A percentile compares a stretch with the other conserved stretches of the same genome.
phyloP scores from a whole-genome alignment of 768 basidiomycete genomes.

The Termitomyces sp. region DNA sequence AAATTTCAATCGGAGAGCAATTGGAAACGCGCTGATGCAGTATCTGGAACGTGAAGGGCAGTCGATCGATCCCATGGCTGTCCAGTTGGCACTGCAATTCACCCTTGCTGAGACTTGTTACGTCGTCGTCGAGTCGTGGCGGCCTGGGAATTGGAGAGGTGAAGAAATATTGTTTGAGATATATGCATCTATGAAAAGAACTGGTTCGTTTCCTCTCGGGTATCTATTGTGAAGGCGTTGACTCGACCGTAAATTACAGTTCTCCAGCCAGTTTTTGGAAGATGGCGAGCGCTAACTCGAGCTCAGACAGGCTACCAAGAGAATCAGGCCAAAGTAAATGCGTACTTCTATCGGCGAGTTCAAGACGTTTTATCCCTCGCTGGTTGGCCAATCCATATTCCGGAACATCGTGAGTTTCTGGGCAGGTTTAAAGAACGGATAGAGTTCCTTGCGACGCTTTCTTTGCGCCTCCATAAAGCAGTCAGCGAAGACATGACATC shows the following conservation, averaged over 20 bases:
- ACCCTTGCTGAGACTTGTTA: conserved; percentile 7
- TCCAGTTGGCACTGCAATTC: conserved; percentile 18
- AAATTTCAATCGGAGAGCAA: conserved; percentile 1
- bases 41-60: conserved; percentile 1
- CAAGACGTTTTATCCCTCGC: conserved; percentile 10
- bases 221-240: too few species aligned
- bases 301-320: conserved; percentile 10
- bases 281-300: conserved; percentile 13
- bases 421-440: neutral
- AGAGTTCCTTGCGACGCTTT: neutral
- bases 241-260: neutral
- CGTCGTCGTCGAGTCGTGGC: conserved; percentile 13
- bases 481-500: conserved; percentile 10
- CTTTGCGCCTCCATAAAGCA: conserved; percentile 8
- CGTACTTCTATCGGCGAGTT: conserved; percentile 4
- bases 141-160: conserved; percentile 4
- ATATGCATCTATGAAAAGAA: conserved; percentile 12
- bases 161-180: conserved; percentile 9
- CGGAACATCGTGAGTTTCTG: neutral
- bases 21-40: conserved; percentile 9
- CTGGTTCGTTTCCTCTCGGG: conserved; percentile 3
- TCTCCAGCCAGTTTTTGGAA: conserved; percentile 12
- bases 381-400: conserved; percentile 12
- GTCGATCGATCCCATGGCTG: conserved; percentile 11
- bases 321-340: neutral